A percentile compares a stretch with the other conserved stretches of the same genome.
Conservation (phyloP, 352 stramenopile genomes). For the Phytophthora ohioensis region DNA sequence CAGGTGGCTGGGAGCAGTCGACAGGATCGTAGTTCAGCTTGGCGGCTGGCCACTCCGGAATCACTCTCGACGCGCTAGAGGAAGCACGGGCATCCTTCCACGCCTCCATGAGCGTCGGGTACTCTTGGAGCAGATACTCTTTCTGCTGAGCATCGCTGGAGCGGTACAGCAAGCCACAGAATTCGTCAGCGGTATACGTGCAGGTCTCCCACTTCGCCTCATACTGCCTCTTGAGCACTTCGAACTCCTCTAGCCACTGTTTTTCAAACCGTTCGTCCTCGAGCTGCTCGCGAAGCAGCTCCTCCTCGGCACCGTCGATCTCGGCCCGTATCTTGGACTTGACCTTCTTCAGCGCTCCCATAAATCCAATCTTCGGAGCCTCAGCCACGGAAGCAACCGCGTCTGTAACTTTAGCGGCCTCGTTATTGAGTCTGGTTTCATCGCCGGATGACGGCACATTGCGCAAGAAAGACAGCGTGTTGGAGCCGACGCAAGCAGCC, state of each 20-base stretch:
- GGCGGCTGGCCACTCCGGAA: constrained; percentile 52
- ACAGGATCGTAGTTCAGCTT: constrained; percentile 31
- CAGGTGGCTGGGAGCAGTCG: not conserved
- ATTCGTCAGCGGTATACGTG: constrained; percentile 72
- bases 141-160: constrained; percentile 60
- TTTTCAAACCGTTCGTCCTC: constrained; percentile 62
- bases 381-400: not conserved
- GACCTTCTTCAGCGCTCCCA: constrained; percentile 64
- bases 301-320: constrained; percentile 54
- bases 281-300: constrained; percentile 45
- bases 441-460: not conserved
- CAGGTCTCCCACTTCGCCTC: constrained; percentile 70
- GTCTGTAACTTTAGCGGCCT: not conserved
- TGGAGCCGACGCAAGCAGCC: constrained; percentile 33
- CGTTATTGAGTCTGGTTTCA: not conserved
- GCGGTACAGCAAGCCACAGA: constrained; percentile 70
- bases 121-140: constrained; percentile 53
- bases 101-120: constrained; percentile 64
- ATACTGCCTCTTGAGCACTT: constrained; percentile 53
- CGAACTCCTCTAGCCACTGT: constrained; percentile 70
- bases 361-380: constrained; percentile 48
- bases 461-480: constrained; percentile 47
- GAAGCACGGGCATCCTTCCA: constrained; percentile 48
- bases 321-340: constrained; percentile 67
- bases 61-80: constrained; percentile 32